phyloP scores from a whole-genome alignment of 2,329 filamentous ascomycete species.

The Camptophora hylomeconis region DNA sequence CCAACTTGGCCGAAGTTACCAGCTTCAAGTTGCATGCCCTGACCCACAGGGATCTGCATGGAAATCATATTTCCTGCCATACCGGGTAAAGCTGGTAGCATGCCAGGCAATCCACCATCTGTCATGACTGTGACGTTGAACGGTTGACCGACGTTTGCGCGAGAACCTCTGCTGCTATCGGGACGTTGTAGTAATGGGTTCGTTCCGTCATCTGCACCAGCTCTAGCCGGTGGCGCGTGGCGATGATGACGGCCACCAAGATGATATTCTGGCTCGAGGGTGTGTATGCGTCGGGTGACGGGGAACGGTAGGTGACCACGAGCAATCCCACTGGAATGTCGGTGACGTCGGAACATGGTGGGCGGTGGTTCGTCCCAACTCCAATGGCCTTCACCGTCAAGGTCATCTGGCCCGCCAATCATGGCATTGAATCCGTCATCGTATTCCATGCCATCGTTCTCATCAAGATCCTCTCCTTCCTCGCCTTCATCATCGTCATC shows the following conservation, averaged over 20 bases:
- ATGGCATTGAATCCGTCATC: slow-evolving; percentile 14
- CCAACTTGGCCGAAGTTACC: too few species aligned
- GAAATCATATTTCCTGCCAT: too few species aligned
- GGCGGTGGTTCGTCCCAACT: slow-evolving; percentile 44
- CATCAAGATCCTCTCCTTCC: slow-evolving; percentile 41
- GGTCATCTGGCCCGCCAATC: slow-evolving; percentile 29
- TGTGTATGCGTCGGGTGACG: slow-evolving; percentile 30
- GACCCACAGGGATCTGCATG: slow-evolving; percentile 1
- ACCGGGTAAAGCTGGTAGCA: neutral
- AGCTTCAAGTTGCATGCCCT: too few species aligned
- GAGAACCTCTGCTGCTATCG: too few species aligned
- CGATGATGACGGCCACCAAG: slow-evolving; percentile 6
- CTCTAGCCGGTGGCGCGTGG: slow-evolving; percentile 29
- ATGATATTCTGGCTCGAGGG: too few species aligned
- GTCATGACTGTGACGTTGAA: too few species aligned
- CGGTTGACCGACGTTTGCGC: too few species aligned
- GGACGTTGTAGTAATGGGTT: slow-evolving; percentile 73
- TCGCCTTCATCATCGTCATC: slow-evolving; percentile 42
- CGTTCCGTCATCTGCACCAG: slow-evolving; percentile 61
- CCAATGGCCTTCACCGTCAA: slow-evolving; percentile 33
- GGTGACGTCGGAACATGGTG: slow-evolving; percentile 21
- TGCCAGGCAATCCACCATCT: too few species aligned
- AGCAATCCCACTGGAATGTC: slow-evolving; percentile 42
- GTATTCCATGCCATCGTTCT: slow-evolving; percentile 29
- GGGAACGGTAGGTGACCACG: slow-evolving; percentile 44